Conservation (phyloP, 2,329 filamentous ascomycete species). For the Alternaria burnsii region DNA sequence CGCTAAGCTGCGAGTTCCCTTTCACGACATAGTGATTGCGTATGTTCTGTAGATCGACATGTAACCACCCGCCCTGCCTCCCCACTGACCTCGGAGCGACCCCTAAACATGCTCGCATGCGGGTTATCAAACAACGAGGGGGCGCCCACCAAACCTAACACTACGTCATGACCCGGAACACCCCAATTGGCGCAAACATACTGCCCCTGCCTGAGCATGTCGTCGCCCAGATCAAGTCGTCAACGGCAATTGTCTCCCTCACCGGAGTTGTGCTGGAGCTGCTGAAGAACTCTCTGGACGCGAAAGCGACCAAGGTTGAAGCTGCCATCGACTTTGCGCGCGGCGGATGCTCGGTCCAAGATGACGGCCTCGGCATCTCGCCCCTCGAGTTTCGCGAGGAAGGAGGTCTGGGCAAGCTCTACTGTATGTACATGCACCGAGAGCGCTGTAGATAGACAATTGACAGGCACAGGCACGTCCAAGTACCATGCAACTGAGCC, state of each 20-base stretch:
- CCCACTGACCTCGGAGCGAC: constrained; percentile 1
- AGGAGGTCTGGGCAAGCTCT: constrained; percentile 76
- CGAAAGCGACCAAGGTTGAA: constrained; percentile 72
- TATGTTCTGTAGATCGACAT: constrained; percentile 17
- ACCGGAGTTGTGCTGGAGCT: constrained; percentile 76
- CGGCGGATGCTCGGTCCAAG: constrained; percentile 81
- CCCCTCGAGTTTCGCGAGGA: constrained; percentile 73
- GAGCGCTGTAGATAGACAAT: neutral
- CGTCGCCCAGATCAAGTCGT: constrained; percentile 83
- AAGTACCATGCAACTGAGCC: constrained; percentile 61
- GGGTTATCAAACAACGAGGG: constrained; percentile 9
- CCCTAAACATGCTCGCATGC: constrained; percentile 18
- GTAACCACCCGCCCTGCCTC: constrained; percentile 7
- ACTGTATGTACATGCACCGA: constrained; percentile 63
- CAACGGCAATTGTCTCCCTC: constrained; percentile 78
- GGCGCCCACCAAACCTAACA: constrained; percentile 5
- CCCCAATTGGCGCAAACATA: constrained; percentile 56
- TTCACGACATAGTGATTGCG: constrained; percentile 15
- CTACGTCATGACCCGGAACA: constrained; percentile 26
- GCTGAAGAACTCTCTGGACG: constrained; percentile 85
- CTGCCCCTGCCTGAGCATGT: constrained; percentile 74
- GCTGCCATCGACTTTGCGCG: constrained; percentile 77
- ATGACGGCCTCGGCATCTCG: constrained; percentile 82
- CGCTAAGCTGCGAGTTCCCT: constrained; percentile 5
- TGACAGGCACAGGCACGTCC: constrained; percentile 72